Evolutionary conservation across 441 rosid species (phyloP).

Genomic region (Flueggea neowawraea): DNA sequence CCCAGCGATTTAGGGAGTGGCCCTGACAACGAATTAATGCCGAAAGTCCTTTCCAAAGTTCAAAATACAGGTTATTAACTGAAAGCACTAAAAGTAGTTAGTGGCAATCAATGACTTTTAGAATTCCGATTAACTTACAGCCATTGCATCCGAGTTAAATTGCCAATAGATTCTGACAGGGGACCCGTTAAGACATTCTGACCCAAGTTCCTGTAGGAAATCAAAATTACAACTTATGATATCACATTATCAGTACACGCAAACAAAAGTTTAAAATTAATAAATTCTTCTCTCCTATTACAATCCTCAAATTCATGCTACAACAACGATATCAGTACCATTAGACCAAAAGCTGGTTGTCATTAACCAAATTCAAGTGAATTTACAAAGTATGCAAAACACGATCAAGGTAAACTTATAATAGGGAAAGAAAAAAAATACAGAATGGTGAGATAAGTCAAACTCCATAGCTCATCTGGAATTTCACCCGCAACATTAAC

Average conservation of each 20-base stretch:
- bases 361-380: too few relatives aligned
- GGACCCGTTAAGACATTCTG: slow-evolving; percentile 51
- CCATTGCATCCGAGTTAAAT: slow-evolving; percentile 43
- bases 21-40: slow-evolving; percentile 42
- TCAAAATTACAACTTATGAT: too few relatives aligned
- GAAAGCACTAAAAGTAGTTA: too few relatives aligned
- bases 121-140: slow-evolving; percentile 25
- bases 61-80: too few relatives aligned
- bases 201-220: slow-evolving; percentile 37
- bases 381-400: neutral
- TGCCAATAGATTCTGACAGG: slow-evolving; percentile 40
- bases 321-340: too few relatives aligned
- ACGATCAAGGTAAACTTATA: neutral
- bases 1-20: slow-evolving; percentile 55
- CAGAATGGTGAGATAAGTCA: slow-evolving; percentile 53
- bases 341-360: too few relatives aligned
- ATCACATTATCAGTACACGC: too few relatives aligned
- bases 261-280: too few relatives aligned
- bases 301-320: too few relatives aligned
- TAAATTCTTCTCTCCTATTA: too few relatives aligned
- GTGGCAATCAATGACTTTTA: too few relatives aligned
- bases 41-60: slow-evolving; percentile 24
- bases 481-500: neutral
- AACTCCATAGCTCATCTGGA: slow-evolving; percentile 9
- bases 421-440: slow-evolving; percentile 22